Evolutionary conservation across 2,329 filamentous ascomycete genomes (phyloP), one percentile per base, ranked within the genome.

Genomic region (Pezicula carpinea): DNA sequence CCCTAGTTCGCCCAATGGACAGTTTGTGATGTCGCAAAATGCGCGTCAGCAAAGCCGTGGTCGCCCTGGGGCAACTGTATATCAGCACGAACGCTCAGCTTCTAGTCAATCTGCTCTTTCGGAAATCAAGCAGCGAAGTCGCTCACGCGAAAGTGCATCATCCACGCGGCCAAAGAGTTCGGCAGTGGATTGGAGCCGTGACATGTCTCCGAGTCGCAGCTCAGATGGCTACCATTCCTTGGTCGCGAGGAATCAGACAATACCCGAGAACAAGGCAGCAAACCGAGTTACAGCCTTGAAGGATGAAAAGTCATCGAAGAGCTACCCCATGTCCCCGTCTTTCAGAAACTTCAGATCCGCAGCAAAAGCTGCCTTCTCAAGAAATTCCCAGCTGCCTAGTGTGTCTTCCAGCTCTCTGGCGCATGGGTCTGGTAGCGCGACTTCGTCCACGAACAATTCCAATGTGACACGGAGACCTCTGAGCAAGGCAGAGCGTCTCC

Each of bases 401-500:
- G n/a, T 40, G 4, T 22, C 38, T 23, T 21, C 22, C 8, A 40
- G 8, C 13, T 21, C 19, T 15, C n/a, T 19, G 14, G 14, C 22
- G 11, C 19, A 7, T 13, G 35, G 35, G 18, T 18, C 17, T 18
- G 11, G 14, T 38, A 19, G 17, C 18, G 5, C 11, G 35, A 11
- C 35, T 19, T 38, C 35, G 5, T 13, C 15, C 11, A n/a, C n/a
- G 5, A 17, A 38, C 13, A 38, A 21, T 38, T 38, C 15, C 17
- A 18, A 17, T 13, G 15, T 11, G 5, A 19, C 35, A 13, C 35
- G 13, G 21, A 38, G 14, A 21, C n/a, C 7, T 13, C 22, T 29
- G 17, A 40, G 38, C 19, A 40, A 47, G 21, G 39, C 48, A 3
- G 43, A 51, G n/a, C 40, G 11, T 21, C 14, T 51, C 21, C 34